Conservation (phyloP, 768 basidiomycete species). For the Mycena alexandri region DNA sequence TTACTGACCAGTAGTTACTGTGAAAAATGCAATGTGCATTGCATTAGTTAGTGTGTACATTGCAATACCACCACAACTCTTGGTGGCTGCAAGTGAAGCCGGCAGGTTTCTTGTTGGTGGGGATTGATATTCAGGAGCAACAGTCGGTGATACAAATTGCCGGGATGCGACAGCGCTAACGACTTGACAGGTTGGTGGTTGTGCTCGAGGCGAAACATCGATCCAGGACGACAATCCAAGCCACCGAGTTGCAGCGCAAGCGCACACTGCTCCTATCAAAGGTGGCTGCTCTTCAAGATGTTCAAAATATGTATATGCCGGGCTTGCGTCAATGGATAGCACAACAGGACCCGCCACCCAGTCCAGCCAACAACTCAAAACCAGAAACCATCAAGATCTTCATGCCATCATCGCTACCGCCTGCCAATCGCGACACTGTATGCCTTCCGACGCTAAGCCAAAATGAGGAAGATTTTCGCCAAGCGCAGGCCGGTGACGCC, state of each 20-base stretch:
- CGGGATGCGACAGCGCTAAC: background rate
- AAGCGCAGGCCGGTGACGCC: slow-evolving; percentile 38
- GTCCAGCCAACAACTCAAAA: slow-evolving; percentile 13
- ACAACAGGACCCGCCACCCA: background rate
- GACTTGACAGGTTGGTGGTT: background rate
- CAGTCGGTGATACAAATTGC: background rate
- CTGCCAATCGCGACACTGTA: background rate
- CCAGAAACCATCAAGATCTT: slow-evolving; percentile 25
- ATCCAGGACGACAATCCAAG: background rate
- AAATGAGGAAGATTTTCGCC: slow-evolving; percentile 38
- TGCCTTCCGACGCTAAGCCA: slow-evolving; percentile 32
- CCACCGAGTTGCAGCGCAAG: background rate
- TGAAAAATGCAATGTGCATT: background rate
- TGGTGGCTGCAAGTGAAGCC: background rate
- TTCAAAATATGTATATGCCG: background rate
- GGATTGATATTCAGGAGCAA: background rate
- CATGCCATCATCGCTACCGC: slow-evolving; percentile 39
- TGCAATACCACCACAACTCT: background rate
- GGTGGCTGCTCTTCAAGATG: background rate
- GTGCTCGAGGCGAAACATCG: background rate
- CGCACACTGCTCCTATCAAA: background rate
- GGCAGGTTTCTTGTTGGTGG: background rate
- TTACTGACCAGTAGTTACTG: background rate
- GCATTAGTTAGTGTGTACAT: background rate
- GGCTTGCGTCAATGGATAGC: background rate